Evolutionary conservation across 352 stramenopile genomes (phyloP).

Genomic region (Halophytophthora batemanensis): DNA sequence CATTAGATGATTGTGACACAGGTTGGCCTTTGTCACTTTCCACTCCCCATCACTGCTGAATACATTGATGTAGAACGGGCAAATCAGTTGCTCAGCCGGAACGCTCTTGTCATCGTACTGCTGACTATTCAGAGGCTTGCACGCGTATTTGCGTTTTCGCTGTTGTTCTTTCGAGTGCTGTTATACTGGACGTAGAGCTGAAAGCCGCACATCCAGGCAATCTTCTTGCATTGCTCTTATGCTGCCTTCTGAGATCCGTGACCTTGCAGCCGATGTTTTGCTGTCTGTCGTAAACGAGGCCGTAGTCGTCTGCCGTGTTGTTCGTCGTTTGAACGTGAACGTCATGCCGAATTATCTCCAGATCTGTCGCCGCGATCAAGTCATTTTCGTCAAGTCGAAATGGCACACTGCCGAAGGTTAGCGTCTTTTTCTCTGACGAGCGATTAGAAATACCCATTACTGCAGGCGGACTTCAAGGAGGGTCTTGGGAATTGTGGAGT

Average conservation of each 20-base stretch:
- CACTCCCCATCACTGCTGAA: slow-evolving; percentile 1
- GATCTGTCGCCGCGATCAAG: too few species aligned
- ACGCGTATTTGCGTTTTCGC: slow-evolving; percentile 21
- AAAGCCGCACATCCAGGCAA: slow-evolving; percentile 3
- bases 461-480: too few species aligned
- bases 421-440: too few species aligned
- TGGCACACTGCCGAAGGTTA: too few species aligned
- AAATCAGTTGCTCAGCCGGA: neutral
- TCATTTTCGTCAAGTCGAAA: too few species aligned
- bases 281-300: neutral
- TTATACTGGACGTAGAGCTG: slow-evolving; percentile 5
- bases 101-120: slow-evolving; percentile 8
- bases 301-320: neutral
- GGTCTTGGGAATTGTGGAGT: too few species aligned
- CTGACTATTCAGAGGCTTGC: slow-evolving; percentile 15
- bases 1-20: slow-evolving; percentile 15
- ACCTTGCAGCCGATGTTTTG: neutral
- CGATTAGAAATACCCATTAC: too few species aligned
- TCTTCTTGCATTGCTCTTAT: slow-evolving; percentile 3
- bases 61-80: slow-evolving; percentile 6
- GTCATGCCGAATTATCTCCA: too few species aligned
- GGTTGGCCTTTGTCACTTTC: slow-evolving; percentile 9
- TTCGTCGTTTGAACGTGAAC: too few species aligned
- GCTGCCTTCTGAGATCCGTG: neutral
- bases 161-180: neutral